Percentiles rank a stretch among this genome's conserved stretches.
phyloP scores from a whole-genome alignment of 192 early-diverging fungal genomes.

The Dispira simplex region DNA sequence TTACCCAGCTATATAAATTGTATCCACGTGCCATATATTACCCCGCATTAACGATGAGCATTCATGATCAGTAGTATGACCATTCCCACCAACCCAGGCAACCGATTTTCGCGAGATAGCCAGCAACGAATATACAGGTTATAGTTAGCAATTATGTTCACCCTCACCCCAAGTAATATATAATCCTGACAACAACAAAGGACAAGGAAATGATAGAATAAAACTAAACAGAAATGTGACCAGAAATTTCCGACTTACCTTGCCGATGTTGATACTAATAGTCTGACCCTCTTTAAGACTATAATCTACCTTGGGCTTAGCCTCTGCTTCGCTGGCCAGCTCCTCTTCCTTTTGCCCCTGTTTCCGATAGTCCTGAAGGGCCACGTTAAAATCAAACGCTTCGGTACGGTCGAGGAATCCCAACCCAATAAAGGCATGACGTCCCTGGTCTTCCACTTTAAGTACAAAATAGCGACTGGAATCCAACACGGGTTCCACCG shows the following conservation, averaged over 20 bases:
- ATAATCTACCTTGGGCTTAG: constrained; percentile 30
- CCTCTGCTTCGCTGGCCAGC: background rate
- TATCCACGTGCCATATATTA: background rate
- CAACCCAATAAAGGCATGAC: constrained; percentile 73
- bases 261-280: constrained; percentile 35
- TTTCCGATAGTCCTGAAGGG: constrained; percentile 68
- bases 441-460: constrained; percentile 50
- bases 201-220: background rate
- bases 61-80: too few relatives aligned
- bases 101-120: background rate
- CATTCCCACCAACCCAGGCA: too few relatives aligned
- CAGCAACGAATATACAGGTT: background rate
- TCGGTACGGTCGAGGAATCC: constrained; percentile 68
- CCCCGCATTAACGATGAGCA: too few relatives aligned
- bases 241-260: constrained; percentile 11
- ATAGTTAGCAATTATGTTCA: background rate
- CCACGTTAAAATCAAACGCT: constrained; percentile 86
- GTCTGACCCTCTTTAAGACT: constrained; percentile 40
- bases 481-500: constrained; percentile 67
- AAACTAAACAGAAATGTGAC: background rate
- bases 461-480: constrained; percentile 81
- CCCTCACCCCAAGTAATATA: background rate
- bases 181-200: background rate
- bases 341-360: background rate
- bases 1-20: background rate